Conservation (phyloP, 805 yeast genomes). For the Priceomyces fermenticarens region DNA sequence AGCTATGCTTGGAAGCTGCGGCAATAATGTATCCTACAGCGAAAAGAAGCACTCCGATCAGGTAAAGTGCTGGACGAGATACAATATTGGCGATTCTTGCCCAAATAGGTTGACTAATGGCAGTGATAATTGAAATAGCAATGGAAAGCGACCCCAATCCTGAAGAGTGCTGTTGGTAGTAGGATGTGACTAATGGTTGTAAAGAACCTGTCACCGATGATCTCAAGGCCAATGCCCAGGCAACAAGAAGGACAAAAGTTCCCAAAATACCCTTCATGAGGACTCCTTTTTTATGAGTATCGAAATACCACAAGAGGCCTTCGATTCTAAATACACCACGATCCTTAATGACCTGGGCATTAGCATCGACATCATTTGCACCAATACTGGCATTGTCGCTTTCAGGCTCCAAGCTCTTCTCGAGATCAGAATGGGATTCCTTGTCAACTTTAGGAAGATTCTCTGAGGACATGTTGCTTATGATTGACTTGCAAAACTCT, state of each 20-base stretch:
- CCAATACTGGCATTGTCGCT: neutral
- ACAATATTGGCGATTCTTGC: constrained; percentile 22
- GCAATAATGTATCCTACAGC: constrained; percentile 19
- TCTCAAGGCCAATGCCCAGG: constrained; percentile 17
- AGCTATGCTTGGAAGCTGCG: constrained; percentile 16
- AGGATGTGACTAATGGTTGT: constrained; percentile 30
- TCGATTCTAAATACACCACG: constrained; percentile 25
- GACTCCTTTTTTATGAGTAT: constrained; percentile 10
- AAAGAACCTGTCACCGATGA: constrained; percentile 28
- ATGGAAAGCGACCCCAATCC: constrained; percentile 8
- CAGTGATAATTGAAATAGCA: constrained; percentile 20
- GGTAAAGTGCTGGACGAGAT: constrained; percentile 19
- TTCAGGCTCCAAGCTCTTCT: constrained; percentile 13
- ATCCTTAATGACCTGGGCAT: constrained; percentile 3
- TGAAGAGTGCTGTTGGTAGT: constrained; percentile 18
- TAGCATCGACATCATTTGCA: neutral
- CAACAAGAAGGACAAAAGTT: constrained; percentile 15
- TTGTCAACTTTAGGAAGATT: too few relatives aligned
- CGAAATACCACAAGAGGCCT: constrained; percentile 16
- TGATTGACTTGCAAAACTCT: too few relatives aligned
- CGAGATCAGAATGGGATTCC: too few relatives aligned
- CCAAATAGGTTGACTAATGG: constrained; percentile 20
- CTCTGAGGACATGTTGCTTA: too few relatives aligned
- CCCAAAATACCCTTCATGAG: constrained; percentile 14
- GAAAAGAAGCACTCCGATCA: constrained; percentile 14